A percentile compares a stretch with the other conserved stretches of the same genome.
Conservation (phyloP, 768 basidiomycete genomes). For the Boletus patriciae region DNA sequence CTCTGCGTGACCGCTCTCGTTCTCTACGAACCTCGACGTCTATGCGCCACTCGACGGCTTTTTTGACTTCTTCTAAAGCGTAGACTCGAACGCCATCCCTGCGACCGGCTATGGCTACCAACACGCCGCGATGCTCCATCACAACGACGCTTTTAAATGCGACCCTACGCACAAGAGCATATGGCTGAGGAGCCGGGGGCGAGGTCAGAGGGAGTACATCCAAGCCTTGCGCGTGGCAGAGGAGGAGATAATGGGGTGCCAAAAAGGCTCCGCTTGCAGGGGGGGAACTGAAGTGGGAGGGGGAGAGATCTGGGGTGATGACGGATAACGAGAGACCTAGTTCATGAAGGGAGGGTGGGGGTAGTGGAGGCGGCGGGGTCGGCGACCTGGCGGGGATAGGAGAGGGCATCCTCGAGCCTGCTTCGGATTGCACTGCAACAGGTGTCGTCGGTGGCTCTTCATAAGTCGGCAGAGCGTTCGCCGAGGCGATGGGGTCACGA, state of each 20-base stretch:
- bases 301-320: conserved; percentile 65
- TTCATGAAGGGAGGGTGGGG: conserved; percentile 70
- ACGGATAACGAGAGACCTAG: conserved; percentile 72
- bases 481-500: conserved; percentile 46
- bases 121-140: conserved; percentile 87
- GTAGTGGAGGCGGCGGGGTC: conserved; percentile 71
- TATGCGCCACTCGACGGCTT: conserved; percentile 84
- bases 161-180: conserved; percentile 78
- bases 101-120: conserved; percentile 88
- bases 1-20: conserved; percentile 66
- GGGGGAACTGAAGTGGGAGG: conserved; percentile 75
- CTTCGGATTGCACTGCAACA: conserved; percentile 32
- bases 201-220: conserved; percentile 80
- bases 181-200: conserved; percentile 74
- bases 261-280: conserved; percentile 79
- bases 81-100: conserved; percentile 87
- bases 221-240: conserved; percentile 83
- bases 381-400: conserved; percentile 52
- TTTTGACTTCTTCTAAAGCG: conserved; percentile 83
- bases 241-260: conserved; percentile 75
- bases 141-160: conserved; percentile 86
- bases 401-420: conserved; percentile 53
- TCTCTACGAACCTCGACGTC: conserved; percentile 77
- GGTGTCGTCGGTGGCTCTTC: conserved; percentile 35
- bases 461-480: conserved; percentile 32